A percentile compares a stretch with the other conserved stretches of the same genome.
Evolutionary conservation across 192 early-diverging fungal species (phyloP).

Genomic region (Coemansia javaensis): DNA sequence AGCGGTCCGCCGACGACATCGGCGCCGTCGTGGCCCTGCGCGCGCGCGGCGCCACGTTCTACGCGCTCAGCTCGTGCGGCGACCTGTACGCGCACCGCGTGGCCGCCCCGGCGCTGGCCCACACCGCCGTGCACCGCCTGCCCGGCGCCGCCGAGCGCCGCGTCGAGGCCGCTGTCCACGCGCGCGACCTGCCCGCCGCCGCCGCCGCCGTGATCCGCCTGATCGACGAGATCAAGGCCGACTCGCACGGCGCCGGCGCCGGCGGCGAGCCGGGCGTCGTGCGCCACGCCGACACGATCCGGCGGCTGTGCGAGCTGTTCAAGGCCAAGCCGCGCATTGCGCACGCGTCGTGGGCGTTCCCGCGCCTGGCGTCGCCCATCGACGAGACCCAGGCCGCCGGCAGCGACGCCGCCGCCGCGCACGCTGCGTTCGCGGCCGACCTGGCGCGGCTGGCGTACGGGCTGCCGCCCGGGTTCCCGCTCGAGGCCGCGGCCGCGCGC

Average conservation of each 20-base stretch:
- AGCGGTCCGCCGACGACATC: conserved; percentile 38
- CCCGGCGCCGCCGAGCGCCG: not conserved
- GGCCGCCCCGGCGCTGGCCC: conserved; percentile 5
- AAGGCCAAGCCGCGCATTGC: conserved; percentile 32
- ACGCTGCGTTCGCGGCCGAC: conserved; percentile 11
- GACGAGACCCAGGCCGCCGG: conserved; percentile 9
- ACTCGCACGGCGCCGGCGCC: not conserved
- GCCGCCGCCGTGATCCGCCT: conserved; percentile 25
- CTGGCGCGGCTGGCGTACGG: conserved; percentile 32
- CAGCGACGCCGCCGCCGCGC: not conserved
- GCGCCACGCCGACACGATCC: conserved; percentile 3
- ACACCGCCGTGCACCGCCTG: conserved; percentile 9
- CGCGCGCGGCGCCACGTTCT: conserved; percentile 31
- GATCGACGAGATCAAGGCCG: not conserved
- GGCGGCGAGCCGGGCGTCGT: not conserved
- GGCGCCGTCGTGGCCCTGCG: conserved; percentile 29
- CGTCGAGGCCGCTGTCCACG: conserved; percentile 25
- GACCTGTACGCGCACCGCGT: conserved; percentile 45
- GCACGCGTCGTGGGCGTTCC: conserved; percentile 37
- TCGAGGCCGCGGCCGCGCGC: conserved; percentile 30
- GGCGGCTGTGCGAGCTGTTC: conserved; percentile 41
- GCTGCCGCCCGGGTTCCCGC: conserved; percentile 42
- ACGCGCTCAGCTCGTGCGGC: conserved; percentile 42
- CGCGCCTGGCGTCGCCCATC: conserved; percentile 15
- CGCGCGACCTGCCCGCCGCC: conserved; percentile 28